Conservation (phyloP, 176 grass and related monocot genomes). For the Typha latifolia region DNA sequence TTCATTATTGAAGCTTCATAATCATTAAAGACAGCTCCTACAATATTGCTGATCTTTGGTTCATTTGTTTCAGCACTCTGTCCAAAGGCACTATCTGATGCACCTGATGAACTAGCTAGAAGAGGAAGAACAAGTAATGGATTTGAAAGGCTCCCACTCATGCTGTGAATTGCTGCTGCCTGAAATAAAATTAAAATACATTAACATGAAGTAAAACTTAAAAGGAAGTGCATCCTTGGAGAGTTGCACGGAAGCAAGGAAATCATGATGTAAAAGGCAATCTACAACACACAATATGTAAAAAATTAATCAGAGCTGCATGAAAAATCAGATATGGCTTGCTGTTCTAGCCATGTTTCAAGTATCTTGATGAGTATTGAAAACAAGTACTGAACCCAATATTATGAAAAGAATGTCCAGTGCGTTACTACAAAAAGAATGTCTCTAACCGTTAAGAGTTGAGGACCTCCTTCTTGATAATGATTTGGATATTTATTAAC, state of each 20-base stretch:
- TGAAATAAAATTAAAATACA: slow-evolving; percentile 20
- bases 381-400: too few species aligned
- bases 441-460: too few species aligned
- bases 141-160: slow-evolving; percentile 40
- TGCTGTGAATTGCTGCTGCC: slow-evolving; percentile 34
- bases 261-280: neutral
- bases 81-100: slow-evolving; percentile 18
- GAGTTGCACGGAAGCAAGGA: neutral
- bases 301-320: too few species aligned
- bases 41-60: slow-evolving; percentile 36
- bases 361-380: too few species aligned
- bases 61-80: slow-evolving; percentile 36
- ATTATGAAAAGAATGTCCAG: too few species aligned
- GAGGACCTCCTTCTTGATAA: neutral
- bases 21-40: slow-evolving; percentile 80
- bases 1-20: slow-evolving; percentile 64
- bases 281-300: neutral
- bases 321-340: neutral
- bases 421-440: too few species aligned
- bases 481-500: neutral
- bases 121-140: slow-evolving; percentile 65
- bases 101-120: slow-evolving; percentile 25
- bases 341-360: neutral
- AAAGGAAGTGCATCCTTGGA: neutral
- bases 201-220: neutral